Base-by-base conservation (phyloP, 208 protist genomes). In the Leptomonas pyrrhocoris region DNA sequence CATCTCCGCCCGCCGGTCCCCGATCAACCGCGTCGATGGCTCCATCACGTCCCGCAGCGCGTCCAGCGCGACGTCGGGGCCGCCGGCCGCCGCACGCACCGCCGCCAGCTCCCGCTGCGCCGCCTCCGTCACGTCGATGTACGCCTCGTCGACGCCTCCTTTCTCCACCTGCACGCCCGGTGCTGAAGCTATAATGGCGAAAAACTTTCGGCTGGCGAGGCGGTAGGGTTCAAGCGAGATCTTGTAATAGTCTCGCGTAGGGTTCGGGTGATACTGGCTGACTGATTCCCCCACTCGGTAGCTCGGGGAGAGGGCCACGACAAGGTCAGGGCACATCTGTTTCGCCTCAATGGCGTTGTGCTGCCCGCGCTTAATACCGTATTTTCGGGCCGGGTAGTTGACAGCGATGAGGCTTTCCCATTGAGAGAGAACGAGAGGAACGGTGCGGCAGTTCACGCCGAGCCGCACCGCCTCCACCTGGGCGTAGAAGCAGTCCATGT, bases 401-500 rank as follows among this genome's bases (percentile, higher is more conserved):
- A 98, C 93, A 1, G 91, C 91, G 72, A 98, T 94, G 30, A 96
- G 59, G 38, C 75, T 80, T n/a, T 86, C 88, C 87, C 88, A 96
- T 74, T 96, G 88, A 6, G 79, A 58, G n/a, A 91, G 48, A 50
- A 89, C 74, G 48, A 89, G 92, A 0, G 91, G 90, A 8, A 71
- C 73, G 0, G 79, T 81, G 13, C 86, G 83, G 70, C 86, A 96
- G 68, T 94, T 86, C 28, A 94, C 74, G 27, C 89, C 84, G 31
- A 48, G 70, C 90, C 92, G 84, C 13, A 94, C 76, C 19, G 87
- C 86, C 80, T 97, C 94, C 57, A 96, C 92, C 56, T 97, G 91
- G 0, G 87, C 92, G 74, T 97, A 98, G 74, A 98, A 98, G 84
- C 88, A 96, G 70, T 98, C 94, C 84, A 97, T 91, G 73, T 98